These are phyloP conservation scores for Pseudogymnoascus sp. DNA, from an alignment of 2,329 filamentous ascomycete genomes.

Conservation along the genomic window DNA sequence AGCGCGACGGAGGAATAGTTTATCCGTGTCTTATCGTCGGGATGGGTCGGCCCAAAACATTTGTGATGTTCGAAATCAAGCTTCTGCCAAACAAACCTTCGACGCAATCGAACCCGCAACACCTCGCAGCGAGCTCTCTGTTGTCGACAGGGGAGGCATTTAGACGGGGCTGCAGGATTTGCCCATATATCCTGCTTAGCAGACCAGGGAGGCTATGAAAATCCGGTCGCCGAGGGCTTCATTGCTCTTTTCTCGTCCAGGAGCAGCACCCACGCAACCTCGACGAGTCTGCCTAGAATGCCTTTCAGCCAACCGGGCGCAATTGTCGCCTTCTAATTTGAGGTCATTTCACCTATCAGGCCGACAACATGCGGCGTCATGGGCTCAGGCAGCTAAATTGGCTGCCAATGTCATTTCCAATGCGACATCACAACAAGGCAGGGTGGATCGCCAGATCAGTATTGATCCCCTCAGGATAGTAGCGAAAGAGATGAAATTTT, in stretches of 20 bases:
- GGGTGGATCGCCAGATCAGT: conserved; percentile 68
- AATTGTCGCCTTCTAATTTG: conserved; percentile 13
- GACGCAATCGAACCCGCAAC: conserved; percentile 2
- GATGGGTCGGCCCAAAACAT: conserved; percentile 9
- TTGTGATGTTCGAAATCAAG: conserved; percentile 8
- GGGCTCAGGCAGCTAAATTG: conserved; percentile 66
- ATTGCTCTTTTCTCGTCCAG: conserved; percentile 35
- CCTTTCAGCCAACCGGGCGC: conserved; percentile 18
- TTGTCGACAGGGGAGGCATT: neutral
- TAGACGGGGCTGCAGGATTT: conserved; percentile 7
- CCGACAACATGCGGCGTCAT: conserved; percentile 54
- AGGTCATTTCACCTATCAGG: conserved; percentile 30
- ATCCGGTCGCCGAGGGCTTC: conserved; percentile 45
- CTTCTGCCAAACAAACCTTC: neutral
- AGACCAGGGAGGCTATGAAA: conserved; percentile 39
- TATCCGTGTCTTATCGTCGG: conserved; percentile 5
- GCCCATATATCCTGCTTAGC: conserved; percentile 1
- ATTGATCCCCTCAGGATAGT: conserved; percentile 86
- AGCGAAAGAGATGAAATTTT: conserved; percentile 92
- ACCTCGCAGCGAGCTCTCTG: neutral
- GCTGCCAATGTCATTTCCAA: conserved; percentile 66
- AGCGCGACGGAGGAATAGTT: conserved; percentile 2
- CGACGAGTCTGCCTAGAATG: conserved; percentile 36
- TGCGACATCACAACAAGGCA: conserved; percentile 56
- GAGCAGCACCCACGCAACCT: conserved; percentile 29